Conservation (phyloP, 805 yeast genomes). For the Metschnikowia peoriensis region DNA sequence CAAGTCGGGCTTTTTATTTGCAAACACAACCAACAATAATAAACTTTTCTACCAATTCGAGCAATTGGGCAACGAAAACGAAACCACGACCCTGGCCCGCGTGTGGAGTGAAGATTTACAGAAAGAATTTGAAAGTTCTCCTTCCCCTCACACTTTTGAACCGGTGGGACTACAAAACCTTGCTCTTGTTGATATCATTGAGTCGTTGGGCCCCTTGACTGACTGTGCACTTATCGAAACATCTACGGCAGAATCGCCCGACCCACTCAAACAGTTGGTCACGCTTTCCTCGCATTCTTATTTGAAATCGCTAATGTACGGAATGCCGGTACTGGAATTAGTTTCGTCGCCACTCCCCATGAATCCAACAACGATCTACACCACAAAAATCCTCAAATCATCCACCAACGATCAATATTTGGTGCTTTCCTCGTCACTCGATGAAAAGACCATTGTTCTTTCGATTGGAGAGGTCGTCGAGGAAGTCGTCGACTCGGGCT, state of each 20-base stretch:
- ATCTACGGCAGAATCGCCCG: conserved; percentile 11
- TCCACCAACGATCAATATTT: conserved; percentile 60
- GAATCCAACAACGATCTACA: conserved; percentile 58
- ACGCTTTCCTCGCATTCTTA: conserved; percentile 43
- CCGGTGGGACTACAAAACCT: conserved; percentile 52
- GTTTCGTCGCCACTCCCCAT: conserved; percentile 78
- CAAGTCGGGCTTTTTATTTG: conserved; percentile 73
- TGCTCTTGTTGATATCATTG: conserved; percentile 51
- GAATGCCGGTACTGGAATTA: conserved; percentile 57
- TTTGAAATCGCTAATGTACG: conserved; percentile 51
- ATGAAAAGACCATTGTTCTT: conserved; percentile 67
- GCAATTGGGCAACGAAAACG: conserved; percentile 60
- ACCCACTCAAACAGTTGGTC: conserved; percentile 22
- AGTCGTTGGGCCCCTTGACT: conserved; percentile 52
- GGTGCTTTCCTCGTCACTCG: conserved; percentile 54
- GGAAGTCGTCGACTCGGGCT: conserved; percentile 65
- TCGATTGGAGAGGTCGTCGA: conserved; percentile 79
- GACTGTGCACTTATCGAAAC: conserved; percentile 24
- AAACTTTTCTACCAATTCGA: conserved; percentile 77
- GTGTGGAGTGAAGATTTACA: conserved; percentile 6
- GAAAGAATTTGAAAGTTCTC: not conserved
- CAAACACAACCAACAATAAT: conserved; percentile 60
- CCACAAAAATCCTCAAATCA: conserved; percentile 47
- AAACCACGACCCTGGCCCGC: conserved; percentile 16
- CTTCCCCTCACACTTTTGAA: conserved; percentile 16